Evolutionary conservation across 495 filamentous ascomycete genomes (phyloP).

Genomic region (Hyaloscypha variabilis): DNA sequence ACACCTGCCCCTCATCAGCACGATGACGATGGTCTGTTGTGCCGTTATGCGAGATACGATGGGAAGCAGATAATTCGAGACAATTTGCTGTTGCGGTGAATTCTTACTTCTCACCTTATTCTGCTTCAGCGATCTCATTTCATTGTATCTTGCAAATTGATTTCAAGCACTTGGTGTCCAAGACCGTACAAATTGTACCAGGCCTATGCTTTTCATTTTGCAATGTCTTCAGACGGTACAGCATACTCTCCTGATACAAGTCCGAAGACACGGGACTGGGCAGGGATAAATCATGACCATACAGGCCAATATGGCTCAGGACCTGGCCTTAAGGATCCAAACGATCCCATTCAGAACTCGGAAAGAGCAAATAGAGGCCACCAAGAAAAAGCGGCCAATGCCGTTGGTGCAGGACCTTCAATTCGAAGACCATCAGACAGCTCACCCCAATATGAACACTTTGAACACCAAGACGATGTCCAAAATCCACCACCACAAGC

Average conservation of each 20-base stretch:
- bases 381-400: conserved; percentile 15
- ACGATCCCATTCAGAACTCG: conserved; percentile 23
- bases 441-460: conserved; percentile 7
- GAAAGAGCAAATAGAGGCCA: conserved; percentile 13
- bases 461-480: conserved; percentile 18
- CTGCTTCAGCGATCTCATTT: background rate
- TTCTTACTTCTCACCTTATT: background rate
- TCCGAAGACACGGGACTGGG: conserved; percentile 15
- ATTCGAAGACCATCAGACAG: conserved; percentile 9
- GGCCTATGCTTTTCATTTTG: background rate
- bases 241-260: conserved; percentile 15
- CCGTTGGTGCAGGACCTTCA: conserved; percentile 16
- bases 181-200: background rate
- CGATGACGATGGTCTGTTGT: conserved; percentile 11
- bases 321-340: conserved; percentile 19
- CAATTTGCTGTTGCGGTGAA: background rate
- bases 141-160: background rate
- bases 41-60: conserved; percentile 3
- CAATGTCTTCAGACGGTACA: conserved; percentile 15
- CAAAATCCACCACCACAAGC: conserved; percentile 3
- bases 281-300: conserved; percentile 4
- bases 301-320: conserved; percentile 14
- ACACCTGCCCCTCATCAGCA: conserved; percentile 1
- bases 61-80: background rate
- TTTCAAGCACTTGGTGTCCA: background rate